Conservation (phyloP, 768 basidiomycete species). For the Auriscalpium vulgare region DNA sequence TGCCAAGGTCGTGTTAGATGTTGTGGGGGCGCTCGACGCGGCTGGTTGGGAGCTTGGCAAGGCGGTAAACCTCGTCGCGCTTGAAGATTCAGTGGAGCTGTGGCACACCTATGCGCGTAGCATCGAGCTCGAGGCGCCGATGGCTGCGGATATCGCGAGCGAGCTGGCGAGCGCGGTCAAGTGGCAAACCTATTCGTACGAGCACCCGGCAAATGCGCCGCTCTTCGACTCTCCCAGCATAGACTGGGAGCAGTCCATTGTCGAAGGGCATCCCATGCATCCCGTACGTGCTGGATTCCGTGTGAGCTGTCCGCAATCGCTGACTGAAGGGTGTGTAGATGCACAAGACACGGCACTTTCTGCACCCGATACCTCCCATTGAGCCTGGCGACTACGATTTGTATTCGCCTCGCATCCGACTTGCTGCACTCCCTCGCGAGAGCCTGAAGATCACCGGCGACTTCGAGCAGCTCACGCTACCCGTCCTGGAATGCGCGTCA, state of each 20-base stretch:
- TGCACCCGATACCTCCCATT: conserved; percentile 40
- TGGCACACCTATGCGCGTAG: conserved; percentile 37
- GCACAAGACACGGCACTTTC: conserved; percentile 47
- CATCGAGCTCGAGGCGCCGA: conserved; percentile 26
- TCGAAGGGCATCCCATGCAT: conserved; percentile 54
- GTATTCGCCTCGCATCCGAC: conserved; percentile 39
- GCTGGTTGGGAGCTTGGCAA: conserved; percentile 1
- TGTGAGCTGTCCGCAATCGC: not conserved
- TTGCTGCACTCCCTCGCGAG: conserved; percentile 36
- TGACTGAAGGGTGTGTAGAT: conserved; percentile 29
- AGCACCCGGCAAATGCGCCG: conserved; percentile 39
- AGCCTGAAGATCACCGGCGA: conserved; percentile 41
- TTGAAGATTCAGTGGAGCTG: conserved; percentile 28
- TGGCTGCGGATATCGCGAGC: conserved; percentile 34
- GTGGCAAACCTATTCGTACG: conserved; percentile 48
- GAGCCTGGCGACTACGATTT: conserved; percentile 42
- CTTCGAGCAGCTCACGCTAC: conserved; percentile 35
- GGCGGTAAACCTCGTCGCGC: not conserved
- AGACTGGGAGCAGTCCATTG: conserved; percentile 54
- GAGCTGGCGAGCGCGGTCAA: conserved; percentile 43
- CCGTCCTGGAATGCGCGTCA: conserved; percentile 35
- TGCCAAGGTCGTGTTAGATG: not conserved
- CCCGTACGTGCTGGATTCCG: conserved; percentile 30
- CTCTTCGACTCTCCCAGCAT: conserved; percentile 40
- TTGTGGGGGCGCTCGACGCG: not conserved